Base-by-base conservation (phyloP, 495 filamentous ascomycete genomes). In the Daldinia decipiens region DNA sequence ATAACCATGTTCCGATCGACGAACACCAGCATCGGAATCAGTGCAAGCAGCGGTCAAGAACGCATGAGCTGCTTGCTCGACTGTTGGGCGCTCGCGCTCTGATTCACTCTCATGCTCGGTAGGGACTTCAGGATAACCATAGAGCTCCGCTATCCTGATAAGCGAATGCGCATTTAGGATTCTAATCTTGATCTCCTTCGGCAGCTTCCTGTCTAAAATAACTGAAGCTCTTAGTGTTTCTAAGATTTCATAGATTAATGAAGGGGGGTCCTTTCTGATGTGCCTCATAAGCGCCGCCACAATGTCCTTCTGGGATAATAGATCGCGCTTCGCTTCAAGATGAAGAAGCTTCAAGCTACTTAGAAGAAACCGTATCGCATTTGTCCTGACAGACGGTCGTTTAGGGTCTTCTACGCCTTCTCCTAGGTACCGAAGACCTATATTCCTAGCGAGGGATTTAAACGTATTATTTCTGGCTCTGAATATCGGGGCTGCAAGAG, bases 21-120 rank as follows among this genome's bases (percentile, higher is more conserved):
- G 80, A 40, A 96, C 83, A 12, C 94, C 93, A 55, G 87, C 84
- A 3, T 86, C 85, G 12, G 90, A 79, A 43, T 86, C 87, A 13
- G 90, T 93, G 79, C 93, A 96, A 5, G 94, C 84, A 40, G 86
- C 80, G 65, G 92, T 75, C 19, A 98, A 77, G 65, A 96, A 88
- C 3, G 88, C 87, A 72, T 97, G 92, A 1, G 89, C 87, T 27
- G 85, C 79, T 19, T 86, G 83, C 31, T 87, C 82, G 13, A 94
- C 84, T 0, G 82, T 81, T 0, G 78, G 68, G 1, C 59, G 59
- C 17, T 72, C 72, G 6, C 13, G 52, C 5, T 80, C 79, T 5
- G 27, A 36, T 9, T 47, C 67, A 21, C 62, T 57, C n/a, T 71
- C 70, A 5, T 29, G 1, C 5, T 67, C 54, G 15, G 69, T 19